Conservation (phyloP, 495 filamentous ascomycete genomes). For the Xylaria castorea region DNA sequence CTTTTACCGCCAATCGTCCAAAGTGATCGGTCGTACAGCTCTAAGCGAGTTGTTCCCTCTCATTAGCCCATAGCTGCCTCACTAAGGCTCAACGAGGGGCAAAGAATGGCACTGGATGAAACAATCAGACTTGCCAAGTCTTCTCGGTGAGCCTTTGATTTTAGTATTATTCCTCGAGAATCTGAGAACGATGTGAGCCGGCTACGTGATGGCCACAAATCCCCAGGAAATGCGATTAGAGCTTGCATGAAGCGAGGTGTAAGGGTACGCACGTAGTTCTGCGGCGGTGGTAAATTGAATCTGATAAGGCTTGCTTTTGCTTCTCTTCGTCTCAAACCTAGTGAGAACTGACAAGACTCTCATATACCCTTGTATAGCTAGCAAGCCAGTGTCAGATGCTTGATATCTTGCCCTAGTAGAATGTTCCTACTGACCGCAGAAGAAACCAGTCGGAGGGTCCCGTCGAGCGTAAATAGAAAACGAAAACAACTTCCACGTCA, state of each 20-base stretch:
- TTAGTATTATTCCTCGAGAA: neutral
- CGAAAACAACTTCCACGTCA: neutral
- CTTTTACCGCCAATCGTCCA: conserved; percentile 38
- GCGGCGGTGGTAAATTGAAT: conserved; percentile 27
- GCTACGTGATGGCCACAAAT: conserved; percentile 4
- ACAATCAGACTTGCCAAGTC: conserved; percentile 32
- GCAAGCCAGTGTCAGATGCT: too few species aligned
- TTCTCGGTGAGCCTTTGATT: conserved; percentile 13
- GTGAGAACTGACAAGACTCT: too few species aligned
- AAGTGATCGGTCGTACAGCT: conserved; percentile 30
- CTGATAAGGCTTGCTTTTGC: conserved; percentile 37
- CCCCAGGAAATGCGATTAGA: conserved; percentile 11
- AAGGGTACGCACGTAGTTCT: conserved; percentile 28
- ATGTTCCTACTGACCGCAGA: conserved; percentile 15
- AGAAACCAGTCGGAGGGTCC: conserved; percentile 32
- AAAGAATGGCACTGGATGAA: conserved; percentile 31
- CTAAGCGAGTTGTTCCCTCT: conserved; percentile 35
- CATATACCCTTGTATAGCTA: too few species aligned
- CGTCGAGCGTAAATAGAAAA: conserved; percentile 28
- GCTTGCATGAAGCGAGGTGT: conserved; percentile 18
- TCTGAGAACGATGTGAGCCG: neutral
- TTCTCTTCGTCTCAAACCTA: conserved; percentile 37
- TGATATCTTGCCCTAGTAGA: too few species aligned
- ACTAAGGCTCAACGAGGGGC: conserved; percentile 20
- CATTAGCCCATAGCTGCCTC: conserved; percentile 31